Evolutionary conservation across 1,139 yeast genomes (phyloP).

Genomic region (Geotrichum cucujoidarum): DNA sequence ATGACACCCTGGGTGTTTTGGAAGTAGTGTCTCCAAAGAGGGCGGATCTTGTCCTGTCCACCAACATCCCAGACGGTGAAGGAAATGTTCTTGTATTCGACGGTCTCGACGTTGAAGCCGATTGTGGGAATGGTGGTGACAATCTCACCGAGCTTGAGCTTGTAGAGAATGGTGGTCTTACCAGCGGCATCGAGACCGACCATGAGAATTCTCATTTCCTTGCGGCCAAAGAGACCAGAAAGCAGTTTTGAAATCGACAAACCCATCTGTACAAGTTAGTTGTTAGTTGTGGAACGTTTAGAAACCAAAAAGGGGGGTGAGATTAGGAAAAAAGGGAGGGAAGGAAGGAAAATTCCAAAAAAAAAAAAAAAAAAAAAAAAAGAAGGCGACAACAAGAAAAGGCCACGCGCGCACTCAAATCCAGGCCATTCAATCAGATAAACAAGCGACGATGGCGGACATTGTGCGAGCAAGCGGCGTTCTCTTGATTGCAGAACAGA

Average conservation of each 20-base stretch:
- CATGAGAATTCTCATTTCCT: slow-evolving; percentile 81
- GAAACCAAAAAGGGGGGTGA: not conserved
- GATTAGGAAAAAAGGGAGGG: not conserved
- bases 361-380: not conserved
- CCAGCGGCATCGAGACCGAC: slow-evolving; percentile 92
- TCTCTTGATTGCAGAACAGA: too few relatives aligned
- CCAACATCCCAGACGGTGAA: slow-evolving; percentile 98
- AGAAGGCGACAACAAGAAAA: too few relatives aligned
- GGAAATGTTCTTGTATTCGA: slow-evolving; percentile 76
- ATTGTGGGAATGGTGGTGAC: slow-evolving; percentile 88
- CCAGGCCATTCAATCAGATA: too few relatives aligned
- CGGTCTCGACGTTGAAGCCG: slow-evolving; percentile 91
- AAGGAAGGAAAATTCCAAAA: too few relatives aligned
- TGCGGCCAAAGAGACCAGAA: slow-evolving; percentile 62
- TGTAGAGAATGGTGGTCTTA: slow-evolving; percentile 72
- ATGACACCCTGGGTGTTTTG: slow-evolving; percentile 90
- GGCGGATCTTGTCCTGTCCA: slow-evolving; percentile 87
- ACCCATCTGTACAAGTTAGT: slow-evolving; percentile 53
- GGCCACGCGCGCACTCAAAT: too few relatives aligned
- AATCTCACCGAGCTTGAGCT: slow-evolving; percentile 63
- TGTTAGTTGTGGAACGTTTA: too few relatives aligned
- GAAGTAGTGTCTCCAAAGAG: slow-evolving; percentile 91
- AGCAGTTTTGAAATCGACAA: slow-evolving; percentile 81
- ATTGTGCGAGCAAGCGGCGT: too few relatives aligned
- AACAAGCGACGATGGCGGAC: too few relatives aligned